Percentiles rank a stretch among this genome's conserved stretches.
Conservation (phyloP, 345 rosid species). For the Pelargonium nanum region DNA sequence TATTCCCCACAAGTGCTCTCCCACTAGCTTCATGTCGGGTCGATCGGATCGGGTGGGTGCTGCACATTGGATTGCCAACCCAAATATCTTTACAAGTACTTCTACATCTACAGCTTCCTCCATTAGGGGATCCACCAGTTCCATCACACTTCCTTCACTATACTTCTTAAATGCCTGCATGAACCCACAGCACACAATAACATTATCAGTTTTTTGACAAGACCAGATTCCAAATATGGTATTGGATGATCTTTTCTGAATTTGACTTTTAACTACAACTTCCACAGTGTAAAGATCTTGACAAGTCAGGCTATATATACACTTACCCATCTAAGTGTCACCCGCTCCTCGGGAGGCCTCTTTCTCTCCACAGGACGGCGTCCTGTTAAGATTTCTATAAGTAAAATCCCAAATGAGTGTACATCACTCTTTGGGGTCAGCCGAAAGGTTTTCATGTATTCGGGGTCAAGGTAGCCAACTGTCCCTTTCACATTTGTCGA, state of each 20-base stretch:
- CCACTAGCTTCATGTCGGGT: constrained; percentile 76
- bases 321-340: constrained; percentile 87
- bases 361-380: constrained; percentile 83
- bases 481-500: constrained; percentile 94
- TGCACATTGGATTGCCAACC: constrained; percentile 77
- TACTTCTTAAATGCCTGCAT: constrained; percentile 63
- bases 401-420: constrained; percentile 80
- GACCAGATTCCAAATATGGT: neutral
- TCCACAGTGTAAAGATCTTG: constrained; percentile 6
- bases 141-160: constrained; percentile 41
- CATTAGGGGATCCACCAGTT: constrained; percentile 54
- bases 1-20: constrained; percentile 80
- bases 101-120: constrained; percentile 42
- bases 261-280: neutral
- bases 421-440: constrained; percentile 92
- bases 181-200: neutral
- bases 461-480: constrained; percentile 92
- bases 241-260: neutral
- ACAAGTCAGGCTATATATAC: constrained; percentile 4
- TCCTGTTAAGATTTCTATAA: constrained; percentile 73
- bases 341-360: constrained; percentile 49
- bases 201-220: too few relatives aligned
- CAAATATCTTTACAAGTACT: constrained; percentile 47
- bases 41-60: constrained; percentile 69
- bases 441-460: constrained; percentile 86